Evolutionary conservation across 345 rosid genomes (phyloP), one percentile per base, ranked within the genome.

Genomic region (Acer negundo): DNA sequence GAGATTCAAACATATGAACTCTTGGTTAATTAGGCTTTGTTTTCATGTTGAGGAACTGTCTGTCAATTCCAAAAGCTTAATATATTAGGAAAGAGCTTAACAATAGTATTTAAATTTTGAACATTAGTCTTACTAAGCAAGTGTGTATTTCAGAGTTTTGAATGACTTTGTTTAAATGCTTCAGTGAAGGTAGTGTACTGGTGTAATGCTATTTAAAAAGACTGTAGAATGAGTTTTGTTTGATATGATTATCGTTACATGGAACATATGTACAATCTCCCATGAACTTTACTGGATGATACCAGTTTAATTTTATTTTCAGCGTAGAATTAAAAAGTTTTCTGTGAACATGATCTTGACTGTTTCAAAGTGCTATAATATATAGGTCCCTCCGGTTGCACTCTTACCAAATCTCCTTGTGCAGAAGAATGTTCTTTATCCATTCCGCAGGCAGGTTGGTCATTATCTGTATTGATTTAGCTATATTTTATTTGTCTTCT

Each of bases 371-470:
- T 63, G 16, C 17, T 51, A 5, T 79, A 67, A 42, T 79, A 68
- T 75, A 44, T 81, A 95, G 98, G 94, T 95, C 72, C 94, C 98
- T 74, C 98, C 97, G n/a, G 86, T 91, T 81, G 95, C 96, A 23
- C 7, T 91, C 6, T 77, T 95, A 19, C 99, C 99, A 22, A 93
- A 93, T 80, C 90, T 78, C 80, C 86, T 95, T 69, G 87, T 95
- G 81, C 97, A 92, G 85, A 79, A 76, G 84, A 92, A 91, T 76
- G 92, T 92, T 82, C 97, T 95, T 72, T 82, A 78, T 70, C 98
- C 98, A 12, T 92, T 95, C 70, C 86, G 96, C 63, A 92, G 81
- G 81, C 99, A 95, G 93, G 99, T 92, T 10, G 61, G 44, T 66
- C 58, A 7, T 53, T 31, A 22, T 78, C 58, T 40, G 4, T 13